phyloP scores from a whole-genome alignment of 176 grass and related monocot genomes.

The Triticum aestivum region IWGSC_CS_RefSeq_v2.1 NC_057814.1:31211801-31212300 shows the following conservation, averaged over 20 bases:
- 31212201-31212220: slow-evolving; percentile 72
- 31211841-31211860: neutral
- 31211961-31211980: neutral
- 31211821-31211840: slow-evolving; percentile 3
- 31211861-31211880: too few species aligned
- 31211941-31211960: neutral
- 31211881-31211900: too few species aligned
- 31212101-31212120: slow-evolving; percentile 75
- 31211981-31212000: slow-evolving; percentile 1
- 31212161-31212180: slow-evolving; percentile 93
- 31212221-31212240: slow-evolving; percentile 72
- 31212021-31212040: slow-evolving; percentile 69
- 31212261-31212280: slow-evolving; percentile 84
- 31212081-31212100: slow-evolving; percentile 82
- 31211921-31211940: too few species aligned
- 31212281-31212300: slow-evolving; percentile 92
- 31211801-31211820: slow-evolving; percentile 16
- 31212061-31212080: slow-evolving; percentile 78
- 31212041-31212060: slow-evolving; percentile 90
- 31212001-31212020: neutral
- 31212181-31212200: slow-evolving; percentile 87
- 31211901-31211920: too few species aligned
- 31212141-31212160: slow-evolving; percentile 83
- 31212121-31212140: slow-evolving; percentile 91
- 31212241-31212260: slow-evolving; percentile 88